Percentiles rank a stretch among this genome's conserved stretches.
Conservation (phyloP, 1,284 basidiomycete genomes). For the Exsudoporus floridanus region DNA sequence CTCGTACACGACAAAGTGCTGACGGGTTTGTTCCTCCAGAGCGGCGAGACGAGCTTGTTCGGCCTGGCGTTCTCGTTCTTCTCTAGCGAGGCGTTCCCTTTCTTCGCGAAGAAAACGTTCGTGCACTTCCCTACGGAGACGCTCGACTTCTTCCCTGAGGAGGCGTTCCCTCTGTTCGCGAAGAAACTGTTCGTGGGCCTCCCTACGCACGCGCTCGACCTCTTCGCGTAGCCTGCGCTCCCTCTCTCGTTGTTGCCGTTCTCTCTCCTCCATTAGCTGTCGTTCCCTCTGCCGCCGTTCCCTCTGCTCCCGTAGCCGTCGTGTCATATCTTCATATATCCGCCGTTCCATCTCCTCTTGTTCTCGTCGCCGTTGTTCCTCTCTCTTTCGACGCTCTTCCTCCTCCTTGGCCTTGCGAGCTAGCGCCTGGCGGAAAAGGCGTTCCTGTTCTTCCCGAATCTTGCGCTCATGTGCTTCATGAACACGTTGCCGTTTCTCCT, state of each 20-base stretch:
- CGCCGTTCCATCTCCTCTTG: slow-evolving; percentile 10
- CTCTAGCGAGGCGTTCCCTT: slow-evolving; percentile 14
- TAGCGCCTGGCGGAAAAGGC: slow-evolving; percentile 8
- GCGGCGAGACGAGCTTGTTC: slow-evolving; percentile 14
- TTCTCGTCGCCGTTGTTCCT: slow-evolving; percentile 5
- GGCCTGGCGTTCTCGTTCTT: slow-evolving; percentile 14
- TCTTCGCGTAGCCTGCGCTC: slow-evolving; percentile 6
- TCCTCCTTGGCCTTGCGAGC: slow-evolving; percentile 11
- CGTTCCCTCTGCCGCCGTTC: slow-evolving; percentile 5
- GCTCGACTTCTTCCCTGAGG: slow-evolving; percentile 2
- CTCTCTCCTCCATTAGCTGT: neutral
- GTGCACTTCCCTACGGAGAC: neutral
- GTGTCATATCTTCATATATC: too few relatives aligned
- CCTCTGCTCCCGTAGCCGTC: slow-evolving; percentile 2
- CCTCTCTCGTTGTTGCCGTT: slow-evolving; percentile 1
- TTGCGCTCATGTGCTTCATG: slow-evolving; percentile 24
- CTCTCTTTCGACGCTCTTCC: slow-evolving; percentile 1
- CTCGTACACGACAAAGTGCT: slow-evolving; percentile 35
- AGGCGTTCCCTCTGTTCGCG: slow-evolving; percentile 11
- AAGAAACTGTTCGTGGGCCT: neutral
- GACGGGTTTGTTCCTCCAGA: slow-evolving; percentile 4
- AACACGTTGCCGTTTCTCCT: slow-evolving; percentile 17
- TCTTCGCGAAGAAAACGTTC: slow-evolving; percentile 4
- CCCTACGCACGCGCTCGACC: neutral
- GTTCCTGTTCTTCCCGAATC: slow-evolving; percentile 26